These are phyloP conservation scores for Penicillium mononematosum DNA, from an alignment of 495 filamentous ascomycete genomes.

Conservation along the genomic window DNA sequence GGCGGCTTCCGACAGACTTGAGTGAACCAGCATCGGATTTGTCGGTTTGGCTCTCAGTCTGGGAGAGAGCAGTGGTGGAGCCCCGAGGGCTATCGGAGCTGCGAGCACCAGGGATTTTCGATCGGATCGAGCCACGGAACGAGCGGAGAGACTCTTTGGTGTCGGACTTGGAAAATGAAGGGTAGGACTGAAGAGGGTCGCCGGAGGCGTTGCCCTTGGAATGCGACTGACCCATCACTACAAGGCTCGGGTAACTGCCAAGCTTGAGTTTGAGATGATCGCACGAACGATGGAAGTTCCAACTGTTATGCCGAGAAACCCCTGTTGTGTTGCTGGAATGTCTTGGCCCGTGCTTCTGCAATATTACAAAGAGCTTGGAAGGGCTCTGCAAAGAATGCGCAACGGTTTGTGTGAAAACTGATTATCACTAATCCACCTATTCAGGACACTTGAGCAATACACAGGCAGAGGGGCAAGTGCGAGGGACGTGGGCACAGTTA, in stretches of 20 bases:
- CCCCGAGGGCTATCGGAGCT: slow-evolving; percentile 69
- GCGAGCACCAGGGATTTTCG: slow-evolving; percentile 71
- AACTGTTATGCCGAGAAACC: slow-evolving; percentile 29
- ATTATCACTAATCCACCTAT: not conserved
- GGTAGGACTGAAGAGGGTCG: slow-evolving; percentile 71
- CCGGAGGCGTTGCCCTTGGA: slow-evolving; percentile 69
- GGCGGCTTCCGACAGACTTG: slow-evolving; percentile 61
- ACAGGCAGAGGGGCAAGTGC: not conserved
- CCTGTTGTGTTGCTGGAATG: slow-evolving; percentile 37
- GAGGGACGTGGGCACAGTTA: not conserved
- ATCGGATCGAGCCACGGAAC: slow-evolving; percentile 67
- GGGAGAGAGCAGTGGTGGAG: slow-evolving; percentile 63
- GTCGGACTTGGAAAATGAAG: slow-evolving; percentile 90
- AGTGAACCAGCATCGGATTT: slow-evolving; percentile 74
- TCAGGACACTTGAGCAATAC: not conserved
- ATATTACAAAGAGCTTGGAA: slow-evolving; percentile 27
- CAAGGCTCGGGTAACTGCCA: slow-evolving; percentile 39
- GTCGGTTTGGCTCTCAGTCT: slow-evolving; percentile 58
- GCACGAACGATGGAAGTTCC: slow-evolving; percentile 30
- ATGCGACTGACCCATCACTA: slow-evolving; percentile 84
- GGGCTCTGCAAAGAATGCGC: slow-evolving; percentile 11
- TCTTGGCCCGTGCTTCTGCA: slow-evolving; percentile 33
- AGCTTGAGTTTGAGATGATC: slow-evolving; percentile 30
- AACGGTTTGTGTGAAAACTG: slow-evolving; percentile 12
- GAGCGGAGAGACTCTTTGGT: slow-evolving; percentile 93